Conservation (phyloP, 805 yeast genomes). For the Metschnikowia lunata region DNA sequence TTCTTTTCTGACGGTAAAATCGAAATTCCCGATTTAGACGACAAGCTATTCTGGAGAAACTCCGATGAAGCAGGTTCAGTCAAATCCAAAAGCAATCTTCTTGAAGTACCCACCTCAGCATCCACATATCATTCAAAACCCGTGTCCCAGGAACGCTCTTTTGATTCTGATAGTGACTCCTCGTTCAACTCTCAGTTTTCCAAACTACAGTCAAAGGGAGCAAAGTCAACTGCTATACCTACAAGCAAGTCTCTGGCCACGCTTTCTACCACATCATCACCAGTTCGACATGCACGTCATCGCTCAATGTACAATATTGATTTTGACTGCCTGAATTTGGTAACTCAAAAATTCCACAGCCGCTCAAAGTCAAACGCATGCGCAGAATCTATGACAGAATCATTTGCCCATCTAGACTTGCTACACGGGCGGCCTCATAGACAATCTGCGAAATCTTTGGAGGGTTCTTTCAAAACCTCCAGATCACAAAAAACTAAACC, state of each 20-base stretch:
- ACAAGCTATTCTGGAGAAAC: conserved; percentile 6
- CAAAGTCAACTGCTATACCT: not conserved
- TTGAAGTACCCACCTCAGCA: conserved; percentile 32
- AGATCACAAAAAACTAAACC: not conserved
- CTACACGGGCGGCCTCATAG: not conserved
- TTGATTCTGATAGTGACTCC: conserved; percentile 32
- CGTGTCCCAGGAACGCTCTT: conserved; percentile 21
- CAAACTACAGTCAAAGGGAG: conserved; percentile 9
- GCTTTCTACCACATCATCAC: conserved; percentile 14
- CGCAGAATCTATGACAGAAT: not conserved
- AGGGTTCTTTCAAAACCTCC: not conserved
- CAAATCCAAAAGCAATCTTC: conserved; percentile 23
- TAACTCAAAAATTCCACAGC: not conserved
- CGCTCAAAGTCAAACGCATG: conserved; percentile 10
- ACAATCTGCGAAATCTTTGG: not conserved
- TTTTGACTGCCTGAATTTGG: conserved; percentile 5
- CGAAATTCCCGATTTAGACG: conserved; percentile 38
- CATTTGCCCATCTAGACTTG: not conserved
- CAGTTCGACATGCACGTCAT: conserved; percentile 35
- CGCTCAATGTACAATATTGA: conserved; percentile 36
- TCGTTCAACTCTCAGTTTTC: conserved; percentile 19
- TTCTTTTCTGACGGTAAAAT: conserved; percentile 31
- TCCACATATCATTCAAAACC: conserved; percentile 27
- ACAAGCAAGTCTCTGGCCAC: conserved; percentile 6
- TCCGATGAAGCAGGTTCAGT: not conserved